A percentile compares a stretch with the other conserved stretches of the same genome.
These are phyloP conservation scores for Protomyces arabidopsidicola DNA, from an alignment of 1,139 yeast species.

Conservation along the genomic window DNA sequence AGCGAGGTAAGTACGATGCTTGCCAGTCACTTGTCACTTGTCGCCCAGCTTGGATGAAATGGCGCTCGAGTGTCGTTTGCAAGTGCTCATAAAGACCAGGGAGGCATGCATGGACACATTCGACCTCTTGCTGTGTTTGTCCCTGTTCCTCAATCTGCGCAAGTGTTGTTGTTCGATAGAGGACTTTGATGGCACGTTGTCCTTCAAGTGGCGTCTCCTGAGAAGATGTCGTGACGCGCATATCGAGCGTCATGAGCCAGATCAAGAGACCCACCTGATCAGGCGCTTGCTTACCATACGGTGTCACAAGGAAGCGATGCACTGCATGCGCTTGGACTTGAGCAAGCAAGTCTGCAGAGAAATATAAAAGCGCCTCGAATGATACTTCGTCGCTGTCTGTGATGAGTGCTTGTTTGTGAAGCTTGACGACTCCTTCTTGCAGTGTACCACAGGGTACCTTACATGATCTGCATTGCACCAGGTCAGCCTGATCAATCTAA, in stretches of 20 bases:
- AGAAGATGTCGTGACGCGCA: not conserved
- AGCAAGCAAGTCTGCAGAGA: slow-evolving; percentile 7
- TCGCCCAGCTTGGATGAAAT: not conserved
- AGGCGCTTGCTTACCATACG: not conserved
- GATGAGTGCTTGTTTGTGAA: not conserved
- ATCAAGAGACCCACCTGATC: not conserved
- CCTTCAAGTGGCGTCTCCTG: not conserved
- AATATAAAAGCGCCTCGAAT: not conserved
- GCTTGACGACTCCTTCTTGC: not conserved
- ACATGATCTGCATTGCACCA: not conserved
- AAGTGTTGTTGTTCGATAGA: not conserved
- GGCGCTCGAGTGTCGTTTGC: not conserved
- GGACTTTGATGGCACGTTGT: not conserved
- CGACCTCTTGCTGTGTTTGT: not conserved
- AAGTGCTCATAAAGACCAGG: not conserved
- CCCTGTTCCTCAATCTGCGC: not conserved
- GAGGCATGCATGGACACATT: not conserved
- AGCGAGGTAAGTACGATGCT: not conserved
- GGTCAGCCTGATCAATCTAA: not conserved
- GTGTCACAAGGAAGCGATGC: slow-evolving; percentile 1
- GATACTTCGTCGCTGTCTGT: not conserved
- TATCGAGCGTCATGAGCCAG: slow-evolving; percentile 17
- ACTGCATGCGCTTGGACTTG: slow-evolving; percentile 7
- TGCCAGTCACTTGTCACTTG: not conserved
- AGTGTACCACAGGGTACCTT: not conserved